Base-by-base conservation (phyloP, 192 early-diverging fungal genomes). In the Tieghemiomyces parasiticus region DNA sequence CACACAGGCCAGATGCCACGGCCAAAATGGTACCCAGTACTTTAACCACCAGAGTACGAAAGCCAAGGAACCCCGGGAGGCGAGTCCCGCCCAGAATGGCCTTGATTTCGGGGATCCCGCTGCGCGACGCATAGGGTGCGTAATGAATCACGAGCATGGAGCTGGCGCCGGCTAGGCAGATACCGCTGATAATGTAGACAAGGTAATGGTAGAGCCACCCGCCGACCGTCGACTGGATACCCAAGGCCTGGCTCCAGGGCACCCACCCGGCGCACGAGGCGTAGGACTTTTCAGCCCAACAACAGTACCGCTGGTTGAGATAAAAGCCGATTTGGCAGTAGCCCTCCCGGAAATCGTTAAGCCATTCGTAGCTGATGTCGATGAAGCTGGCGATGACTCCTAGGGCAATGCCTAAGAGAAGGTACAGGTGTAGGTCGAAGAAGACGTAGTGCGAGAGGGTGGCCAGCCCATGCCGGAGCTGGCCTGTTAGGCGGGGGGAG, bases 1-100 rank as follows among this genome's bases (percentile, higher is more conserved):
- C 75, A 51, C 83, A 87, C 56, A 98, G 68, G 14, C 91, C 92
- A 9, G 90, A 89, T 1, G 93, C 91, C 0, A 92, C 88, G 0
- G 88, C 78, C 69, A 95, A 67, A 65, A 89, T 86, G 52, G 94
- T 68, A 29, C 92, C 92, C 53, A 95, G 65, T 62, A 84, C 86
- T 69, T 99, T 99, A 58, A 95, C 73, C 34, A 78, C 50, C 44
- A 90, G 71, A 3, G 88, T 90, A 60, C 78, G 74, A 26, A 74
- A 65, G 1, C 82, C 84, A 28, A 90, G 66, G 71, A 89, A 88
- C 55, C 73, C 65, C 35, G 79, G 71, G 69, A 90, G 87, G 60
- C 81, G 79, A 45, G 83, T 88, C 6, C 85, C 85, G 63, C 87
- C 76, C 64, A 87, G 70, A 35, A 86, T 85, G 10, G 87, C 85